Base-by-base conservation (phyloP, 1,139 yeast genomes). In the Hyphopichia wangnamkhiaoensis region DNA sequence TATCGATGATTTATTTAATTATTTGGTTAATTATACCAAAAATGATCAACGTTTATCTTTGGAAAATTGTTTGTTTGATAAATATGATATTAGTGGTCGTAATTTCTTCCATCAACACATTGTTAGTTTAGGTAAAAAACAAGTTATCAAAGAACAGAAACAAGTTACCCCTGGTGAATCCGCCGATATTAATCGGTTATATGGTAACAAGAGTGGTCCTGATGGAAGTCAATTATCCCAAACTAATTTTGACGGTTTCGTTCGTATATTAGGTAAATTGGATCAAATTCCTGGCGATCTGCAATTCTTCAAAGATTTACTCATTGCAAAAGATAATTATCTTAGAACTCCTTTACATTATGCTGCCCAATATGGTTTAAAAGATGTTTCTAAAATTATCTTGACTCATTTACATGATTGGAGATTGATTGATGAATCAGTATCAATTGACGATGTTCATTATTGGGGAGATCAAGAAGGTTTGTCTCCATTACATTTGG, bases 341-440 rank as follows among this genome's bases (percentile, higher is more conserved):
- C 72, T 72, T 42, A 76, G 97, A 47, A 85, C 96, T 1, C 96
- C 98, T 0, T 68, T 93, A 41, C 98, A 93, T 63, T 91, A 91
- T 60, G 82, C 96, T 13, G 84, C 95, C 1, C 95, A 88, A 54
- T 89, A 83, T 58, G 98, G 98, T 0, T 71, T 91, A 41, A 80
- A 78, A 44, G 79, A 76, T 37, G 79, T 84, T 31, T 72, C 89
- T 2, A 66, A 65, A 18, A 68, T 80, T 9, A 69, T 91, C 26
- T 62, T 90, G 19, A 69, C 71, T 27, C 76, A 71, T 52, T 52
- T 65, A 30, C 37, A 45, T 15, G 45, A 53, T 21, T 64, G 71
- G 67, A 45, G 50, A 9, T 52, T 71, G 37, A 51, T 65, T n/a
- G 56, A 50, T 29, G 68, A 75, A 41, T 56, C 67, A 0, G 56